These are phyloP conservation scores for Lagenaria siceraria DNA, from an alignment of 306 rosid species.

Conservation along the genomic window DNA sequence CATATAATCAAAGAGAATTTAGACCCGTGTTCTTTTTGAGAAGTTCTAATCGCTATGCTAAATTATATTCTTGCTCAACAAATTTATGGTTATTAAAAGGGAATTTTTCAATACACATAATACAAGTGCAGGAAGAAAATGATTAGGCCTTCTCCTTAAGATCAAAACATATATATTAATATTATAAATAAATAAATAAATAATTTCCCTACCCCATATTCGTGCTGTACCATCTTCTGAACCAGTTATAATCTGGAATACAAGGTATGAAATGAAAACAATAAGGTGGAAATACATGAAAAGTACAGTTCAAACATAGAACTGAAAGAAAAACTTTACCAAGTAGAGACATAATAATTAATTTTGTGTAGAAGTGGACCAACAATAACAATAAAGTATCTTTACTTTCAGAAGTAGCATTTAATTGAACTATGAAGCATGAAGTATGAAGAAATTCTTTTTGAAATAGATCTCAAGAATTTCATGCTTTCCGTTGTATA, in stretches of 20 bases:
- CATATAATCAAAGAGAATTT: background rate
- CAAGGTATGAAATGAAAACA: conserved; percentile 3
- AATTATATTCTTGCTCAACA: background rate
- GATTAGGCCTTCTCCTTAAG: background rate
- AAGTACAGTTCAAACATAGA: background rate
- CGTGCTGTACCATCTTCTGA: conserved; percentile 89
- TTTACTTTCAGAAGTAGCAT: background rate
- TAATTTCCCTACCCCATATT: conserved; percentile 60
- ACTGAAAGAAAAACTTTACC: background rate
- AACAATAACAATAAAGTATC: background rate
- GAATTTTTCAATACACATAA: background rate
- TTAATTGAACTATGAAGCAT: background rate
- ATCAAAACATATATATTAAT: background rate
- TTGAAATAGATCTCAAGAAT: background rate
- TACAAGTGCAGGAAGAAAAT: background rate
- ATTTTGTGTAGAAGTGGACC: background rate
- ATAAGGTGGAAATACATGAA: background rate
- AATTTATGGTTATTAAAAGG: background rate
- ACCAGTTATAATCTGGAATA: conserved; percentile 76
- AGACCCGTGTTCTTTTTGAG: background rate
- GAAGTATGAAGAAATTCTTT: too few relatives aligned
- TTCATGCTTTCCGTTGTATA: background rate
- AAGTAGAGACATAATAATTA: background rate
- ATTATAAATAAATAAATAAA: background rate
- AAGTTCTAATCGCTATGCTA: background rate